These are phyloP conservation scores for Collybiopsis confluens DNA, from an alignment of 768 basidiomycete genomes.

Conservation along the genomic window DNA sequence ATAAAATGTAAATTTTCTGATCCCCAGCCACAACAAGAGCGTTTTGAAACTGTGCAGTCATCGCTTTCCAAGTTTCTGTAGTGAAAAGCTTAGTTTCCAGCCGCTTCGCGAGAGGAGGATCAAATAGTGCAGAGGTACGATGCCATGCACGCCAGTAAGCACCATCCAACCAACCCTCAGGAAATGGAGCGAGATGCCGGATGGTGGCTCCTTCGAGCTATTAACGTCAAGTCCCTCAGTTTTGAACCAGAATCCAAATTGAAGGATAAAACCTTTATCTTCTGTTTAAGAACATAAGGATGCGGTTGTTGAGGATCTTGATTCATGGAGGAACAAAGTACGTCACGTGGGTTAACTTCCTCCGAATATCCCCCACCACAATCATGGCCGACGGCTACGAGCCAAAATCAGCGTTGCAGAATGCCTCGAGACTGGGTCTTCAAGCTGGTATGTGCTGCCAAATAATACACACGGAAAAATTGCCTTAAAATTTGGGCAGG, in stretches of 20 bases:
- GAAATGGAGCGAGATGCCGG: neutral
- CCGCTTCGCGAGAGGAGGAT: neutral
- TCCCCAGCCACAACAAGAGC: constrained; percentile 46
- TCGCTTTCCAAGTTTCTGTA: constrained; percentile 35
- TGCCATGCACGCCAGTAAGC: neutral
- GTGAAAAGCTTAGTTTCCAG: constrained; percentile 17
- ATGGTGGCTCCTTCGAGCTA: neutral
- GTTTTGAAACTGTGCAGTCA: constrained; percentile 46
- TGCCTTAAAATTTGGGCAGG: too few relatives aligned
- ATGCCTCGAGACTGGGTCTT: constrained; percentile 55
- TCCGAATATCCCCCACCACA: neutral
- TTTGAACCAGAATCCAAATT: too few relatives aligned
- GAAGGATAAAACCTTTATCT: constrained; percentile 44
- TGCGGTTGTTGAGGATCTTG: constrained; percentile 24
- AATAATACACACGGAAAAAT: too few relatives aligned
- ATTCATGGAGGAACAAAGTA: constrained; percentile 17
- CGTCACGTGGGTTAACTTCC: neutral
- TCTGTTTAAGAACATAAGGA: constrained; percentile 39
- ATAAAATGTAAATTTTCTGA: constrained; percentile 33
- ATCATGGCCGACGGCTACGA: constrained; percentile 27
- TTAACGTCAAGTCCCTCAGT: too few relatives aligned
- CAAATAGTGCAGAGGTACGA: neutral
- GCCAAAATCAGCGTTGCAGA: constrained; percentile 50
- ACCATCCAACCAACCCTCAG: neutral
- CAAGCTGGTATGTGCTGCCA: constrained; percentile 34